Base-by-base conservation (phyloP, 345 rosid genomes). In the Ceriops zippeliana region DNA sequence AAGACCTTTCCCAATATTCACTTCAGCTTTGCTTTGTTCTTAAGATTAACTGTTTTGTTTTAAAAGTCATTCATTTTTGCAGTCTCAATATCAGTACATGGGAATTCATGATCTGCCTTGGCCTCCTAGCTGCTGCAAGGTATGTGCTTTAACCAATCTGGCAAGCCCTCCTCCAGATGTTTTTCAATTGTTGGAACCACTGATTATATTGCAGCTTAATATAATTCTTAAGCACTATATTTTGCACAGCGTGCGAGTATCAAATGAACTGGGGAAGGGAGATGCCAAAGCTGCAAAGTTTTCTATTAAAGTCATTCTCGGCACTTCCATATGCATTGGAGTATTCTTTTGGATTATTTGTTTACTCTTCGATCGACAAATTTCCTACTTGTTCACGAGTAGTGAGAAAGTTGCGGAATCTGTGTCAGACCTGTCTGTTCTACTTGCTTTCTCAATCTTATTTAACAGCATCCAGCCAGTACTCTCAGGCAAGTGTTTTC, bases 231-330 rank as follows among this genome's bases (percentile, higher is more conserved):
- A 24, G 1, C 1, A 5, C 1, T 57, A 35, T 34, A 5, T 5
- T 49, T 38, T 52, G 6, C 31, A 7, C 57, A 89, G 96, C 0
- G 89, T 83, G 19, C 69, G 89, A 31, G 75, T 85, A 2, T 69
- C 85, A 17, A 85, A 85, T 63, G 85, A 83, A 78, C 34, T 85
- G 59, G 89, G 89, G 22, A 76, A 46, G 63, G 83, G 84, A 46
- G 62, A 82, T 28, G 79, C 79, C 0, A 68, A 72, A 30, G 87
- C 83, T 5, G 83, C 78, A 24, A 66, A 65, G 22, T 83, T 83
- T 52, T 62, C 87, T 1, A 69, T 83, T 5, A 79, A 76, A 69
- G 83, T 81, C 5, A 52, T 52, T 4, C n/a, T 78, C 1, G 7
- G 52, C 2, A 81, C 75, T 16, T 69, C 81, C 13, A 35, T 28